phyloP scores from a whole-genome alignment of 176 grass and related monocot genomes.

The Metroxylon sagu region DNA sequence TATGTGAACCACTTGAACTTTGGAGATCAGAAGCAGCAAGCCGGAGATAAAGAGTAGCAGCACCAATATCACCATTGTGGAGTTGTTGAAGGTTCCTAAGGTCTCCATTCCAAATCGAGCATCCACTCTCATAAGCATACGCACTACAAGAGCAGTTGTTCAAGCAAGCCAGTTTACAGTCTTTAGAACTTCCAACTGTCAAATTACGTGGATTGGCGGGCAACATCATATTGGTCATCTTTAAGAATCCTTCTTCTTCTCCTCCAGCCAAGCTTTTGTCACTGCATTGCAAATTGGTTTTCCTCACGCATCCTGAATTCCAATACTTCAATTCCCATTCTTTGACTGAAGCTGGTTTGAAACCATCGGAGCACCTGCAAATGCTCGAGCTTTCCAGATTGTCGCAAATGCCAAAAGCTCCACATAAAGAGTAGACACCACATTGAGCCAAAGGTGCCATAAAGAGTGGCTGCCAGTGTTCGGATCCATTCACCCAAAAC shows the following conservation, averaged over 20 bases:
- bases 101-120: conserved; percentile 26
- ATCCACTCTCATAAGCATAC: conserved; percentile 12
- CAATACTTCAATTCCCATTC: conserved; percentile 20
- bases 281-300: conserved; percentile 16
- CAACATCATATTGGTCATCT: conserved; percentile 22
- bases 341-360: neutral
- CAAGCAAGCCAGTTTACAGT: conserved; percentile 35
- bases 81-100: conserved; percentile 11
- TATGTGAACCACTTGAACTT: conserved; percentile 1
- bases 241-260: conserved; percentile 31
- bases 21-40: conserved; percentile 18
- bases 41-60: conserved; percentile 17
- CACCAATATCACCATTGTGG: conserved; percentile 12
- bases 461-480: too few relatives aligned
- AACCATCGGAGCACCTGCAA: conserved; percentile 15
- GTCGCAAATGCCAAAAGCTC: conserved; percentile 31
- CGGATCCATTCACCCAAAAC: too few relatives aligned
- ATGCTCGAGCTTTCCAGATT: neutral
- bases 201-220: conserved; percentile 12
- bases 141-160: conserved; percentile 28
- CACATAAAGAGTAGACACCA: too few relatives aligned
- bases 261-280: neutral
- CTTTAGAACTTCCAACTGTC: conserved; percentile 1
- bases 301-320: conserved; percentile 29
- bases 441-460: too few relatives aligned